Evolutionary conservation across 352 stramenopile species (phyloP), one percentile per base, ranked within the genome.

Genomic region (Phytophthora meadii): DNA sequence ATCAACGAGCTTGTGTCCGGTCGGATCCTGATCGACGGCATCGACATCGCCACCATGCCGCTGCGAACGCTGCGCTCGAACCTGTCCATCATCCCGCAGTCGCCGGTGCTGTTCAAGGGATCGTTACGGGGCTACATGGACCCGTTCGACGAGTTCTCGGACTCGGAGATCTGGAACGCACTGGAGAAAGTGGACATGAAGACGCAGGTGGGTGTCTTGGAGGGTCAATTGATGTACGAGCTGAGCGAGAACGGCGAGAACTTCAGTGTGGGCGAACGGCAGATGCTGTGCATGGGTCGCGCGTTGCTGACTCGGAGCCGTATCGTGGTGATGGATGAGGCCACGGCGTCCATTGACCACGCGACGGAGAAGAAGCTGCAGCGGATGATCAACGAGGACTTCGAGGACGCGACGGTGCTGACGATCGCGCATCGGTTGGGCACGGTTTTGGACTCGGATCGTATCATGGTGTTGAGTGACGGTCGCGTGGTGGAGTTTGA

Each of bases 401-500:
- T 30, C 11, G 47, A 62, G 8, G 75, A 92, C 28, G 82, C 84
- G 14, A 99, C 95, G 17, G 81, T 97, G 27, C 63, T 99, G 14
- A 98, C 94, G 7, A 98, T 99, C 63, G 95, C 96, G 5, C 94
- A 98, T 74, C 74, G 94, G 19, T 71, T 98, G 12, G 87, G 93
- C 25, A 68, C 60, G 45, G 60, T 64, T 24, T n/a, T 64, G 45
- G 56, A 65, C 39, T 65, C 57, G 48, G 53, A 98, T 54, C 74
- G 79, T 27, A 76, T 98, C 17, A 55, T 97, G 28, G 90, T 84
- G 93, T 51, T 74, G 63, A 87, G 95, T 49, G 74, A 93, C 62
- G 92, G 92, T 2, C 58, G 68, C 32, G 82, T 97, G 41, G 80
- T 83, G 4, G 92, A 98, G 65, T 95, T 92, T 78, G 93, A 96